These are phyloP conservation scores for Omphalotus olearius DNA, from an alignment of 1,284 basidiomycete genomes.

Conservation along the genomic window DNA sequence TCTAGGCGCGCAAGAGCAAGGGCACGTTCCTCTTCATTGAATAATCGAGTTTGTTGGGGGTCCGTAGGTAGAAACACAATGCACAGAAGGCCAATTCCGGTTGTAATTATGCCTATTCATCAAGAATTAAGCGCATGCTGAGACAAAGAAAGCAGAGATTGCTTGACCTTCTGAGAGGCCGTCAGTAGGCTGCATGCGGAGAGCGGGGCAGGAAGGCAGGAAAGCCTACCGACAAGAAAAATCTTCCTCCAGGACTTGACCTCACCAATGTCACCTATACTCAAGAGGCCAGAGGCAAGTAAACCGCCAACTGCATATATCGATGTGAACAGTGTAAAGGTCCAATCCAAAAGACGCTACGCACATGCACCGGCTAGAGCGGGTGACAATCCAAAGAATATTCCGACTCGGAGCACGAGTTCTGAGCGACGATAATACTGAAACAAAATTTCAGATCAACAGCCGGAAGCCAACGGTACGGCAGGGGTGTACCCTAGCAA, in stretches of 20 bases:
- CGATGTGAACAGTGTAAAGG: neutral
- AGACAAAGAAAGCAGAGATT: neutral
- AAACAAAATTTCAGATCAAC: neutral
- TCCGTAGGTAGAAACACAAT: conserved; percentile 34
- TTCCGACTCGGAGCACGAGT: conserved; percentile 37
- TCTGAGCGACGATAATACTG: conserved; percentile 42
- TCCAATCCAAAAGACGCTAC: conserved; percentile 13
- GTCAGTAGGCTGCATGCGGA: neutral
- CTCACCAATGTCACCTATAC: conserved; percentile 28
- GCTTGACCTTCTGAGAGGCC: neutral
- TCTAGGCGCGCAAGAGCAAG: conserved; percentile 35
- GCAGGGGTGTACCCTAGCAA: conserved; percentile 29
- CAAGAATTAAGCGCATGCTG: neutral
- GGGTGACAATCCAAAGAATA: conserved; percentile 40
- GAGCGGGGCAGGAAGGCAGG: neutral
- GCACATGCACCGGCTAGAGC: conserved; percentile 40
- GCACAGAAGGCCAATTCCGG: conserved; percentile 29
- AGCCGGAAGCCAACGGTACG: neutral
- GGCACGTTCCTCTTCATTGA: conserved; percentile 30
- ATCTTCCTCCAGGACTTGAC: conserved; percentile 38
- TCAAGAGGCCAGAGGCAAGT: conserved; percentile 34
- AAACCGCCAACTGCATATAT: conserved; percentile 32
- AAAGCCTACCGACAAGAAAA: conserved; percentile 30
- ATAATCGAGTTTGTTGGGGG: conserved; percentile 29
- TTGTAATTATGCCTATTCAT: conserved; percentile 32